Base-by-base conservation (phyloP, 345 rosid species). In the Syzygium aqueum region DNA sequence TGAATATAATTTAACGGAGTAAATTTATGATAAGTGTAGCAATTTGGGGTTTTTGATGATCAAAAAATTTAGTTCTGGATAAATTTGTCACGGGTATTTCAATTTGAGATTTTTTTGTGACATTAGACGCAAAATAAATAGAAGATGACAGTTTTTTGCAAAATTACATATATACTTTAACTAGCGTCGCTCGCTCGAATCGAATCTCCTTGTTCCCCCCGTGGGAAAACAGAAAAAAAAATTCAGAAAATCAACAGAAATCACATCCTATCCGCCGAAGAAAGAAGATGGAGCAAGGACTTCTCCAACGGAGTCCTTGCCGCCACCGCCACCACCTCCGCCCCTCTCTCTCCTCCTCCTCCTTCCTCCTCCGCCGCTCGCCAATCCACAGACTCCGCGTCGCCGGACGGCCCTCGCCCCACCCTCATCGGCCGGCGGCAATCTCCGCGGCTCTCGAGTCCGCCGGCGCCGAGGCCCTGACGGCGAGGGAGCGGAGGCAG, bases 401-500 rank as follows among this genome's bases (percentile, higher is more conserved):
- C 46, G 80, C 80, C 46, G 80, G 80, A 67, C 13, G 80, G 46
- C 46, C 80, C 80, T 19, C 46, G 54, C 57, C 85, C 30, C 77
- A 88, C 3, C 63, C 84, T 88, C 37, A 88, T 85, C 90, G 82
- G 87, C 16, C 73, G 73, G 25, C 89, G 25, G 88, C 90, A 33
- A 85, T 92, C 65, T 89, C 90, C 15, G 94, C 95, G 6, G 89
- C 94, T 50, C 89, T 94, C 40, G 94, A 92, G 67, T 89, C 94
- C 63, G 53, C 46, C 33, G 59, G 56, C 59, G 8, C 52, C 53
- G 52, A 46, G 37, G 84, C 90, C 82, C 92, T 96, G 25, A 93
- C 96, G 30, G 99, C 95, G 49, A 94, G 93, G 87, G 99, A 96
- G 92, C 92, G 98, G 87, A 92, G 99, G 91, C 94, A 93, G 92